phyloP scores from a whole-genome alignment of 2,329 filamentous ascomycete species.

The Fusarium burgessii region DNA sequence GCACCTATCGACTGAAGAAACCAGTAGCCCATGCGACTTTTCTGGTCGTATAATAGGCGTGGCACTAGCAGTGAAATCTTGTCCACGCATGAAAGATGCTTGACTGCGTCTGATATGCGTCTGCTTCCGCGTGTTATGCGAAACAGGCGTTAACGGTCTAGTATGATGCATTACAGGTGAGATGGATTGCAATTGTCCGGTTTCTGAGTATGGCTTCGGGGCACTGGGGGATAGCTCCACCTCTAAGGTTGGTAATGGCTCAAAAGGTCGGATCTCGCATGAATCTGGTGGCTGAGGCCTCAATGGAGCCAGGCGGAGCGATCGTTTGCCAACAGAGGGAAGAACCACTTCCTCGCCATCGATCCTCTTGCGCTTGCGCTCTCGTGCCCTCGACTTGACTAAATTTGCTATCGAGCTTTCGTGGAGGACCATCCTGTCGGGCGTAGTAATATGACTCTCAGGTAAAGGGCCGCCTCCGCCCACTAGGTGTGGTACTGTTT shows the following conservation, averaged over 20 bases:
- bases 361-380: conserved; percentile 61
- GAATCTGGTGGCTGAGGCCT: conserved; percentile 40
- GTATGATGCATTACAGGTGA: conserved; percentile 22
- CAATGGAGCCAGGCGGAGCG: conserved; percentile 48
- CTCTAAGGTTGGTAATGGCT: conserved; percentile 47
- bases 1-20: conserved; percentile 10
- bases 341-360: conserved; percentile 53
- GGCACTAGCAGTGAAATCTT: conserved; percentile 44
- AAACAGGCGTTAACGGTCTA: conserved; percentile 48
- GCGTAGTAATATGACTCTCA: background rate
- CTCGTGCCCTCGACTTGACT: conserved; percentile 62
- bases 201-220: conserved; percentile 25
- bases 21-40: conserved; percentile 30
- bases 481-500: conserved; percentile 8
- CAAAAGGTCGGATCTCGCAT: conserved; percentile 24
- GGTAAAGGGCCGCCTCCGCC: background rate
- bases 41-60: conserved; percentile 39
- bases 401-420: conserved; percentile 62
- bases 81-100: conserved; percentile 11
- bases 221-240: conserved; percentile 3
- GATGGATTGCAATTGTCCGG: conserved; percentile 37
- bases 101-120: conserved; percentile 5
- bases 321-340: conserved; percentile 26
- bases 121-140: conserved; percentile 47
- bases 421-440: conserved; percentile 7